phyloP scores from a whole-genome alignment of 1,139 yeast species.

The Yamadazyma diospyri region DNA sequence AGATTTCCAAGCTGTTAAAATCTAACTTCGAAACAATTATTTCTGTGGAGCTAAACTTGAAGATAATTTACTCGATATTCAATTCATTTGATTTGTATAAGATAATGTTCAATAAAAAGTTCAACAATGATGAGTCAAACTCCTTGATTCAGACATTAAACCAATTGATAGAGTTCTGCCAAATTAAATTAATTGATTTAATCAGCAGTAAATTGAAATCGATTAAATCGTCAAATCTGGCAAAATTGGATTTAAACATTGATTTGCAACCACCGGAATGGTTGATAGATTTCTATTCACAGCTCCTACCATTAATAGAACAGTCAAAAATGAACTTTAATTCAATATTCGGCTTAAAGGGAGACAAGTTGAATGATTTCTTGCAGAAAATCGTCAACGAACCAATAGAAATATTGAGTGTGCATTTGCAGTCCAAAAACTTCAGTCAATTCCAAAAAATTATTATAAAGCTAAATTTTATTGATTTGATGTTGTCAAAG shows the following conservation, averaged over 20 bases:
- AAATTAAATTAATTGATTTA: slow-evolving; percentile 39
- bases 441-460: slow-evolving; percentile 30
- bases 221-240: slow-evolving; percentile 36
- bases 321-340: slow-evolving; percentile 26
- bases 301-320: slow-evolving; percentile 49
- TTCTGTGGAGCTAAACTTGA: slow-evolving; percentile 58
- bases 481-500: slow-evolving; percentile 57
- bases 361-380: slow-evolving; percentile 30
- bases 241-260: slow-evolving; percentile 39
- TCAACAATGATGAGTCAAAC: slow-evolving; percentile 16
- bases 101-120: slow-evolving; percentile 60
- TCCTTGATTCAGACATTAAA: slow-evolving; percentile 23
- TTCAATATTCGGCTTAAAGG: slow-evolving; percentile 37
- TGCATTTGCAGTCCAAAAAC: slow-evolving; percentile 29
- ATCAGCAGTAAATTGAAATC: slow-evolving; percentile 41
- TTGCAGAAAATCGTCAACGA: slow-evolving; percentile 39
- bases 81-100: slow-evolving; percentile 65
- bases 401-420: slow-evolving; percentile 45
- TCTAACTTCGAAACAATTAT: slow-evolving; percentile 64
- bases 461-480: slow-evolving; percentile 54
- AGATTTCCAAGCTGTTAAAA: slow-evolving; percentile 38
- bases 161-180: slow-evolving; percentile 27
- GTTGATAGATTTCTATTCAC: slow-evolving; percentile 56
- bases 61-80: slow-evolving; percentile 54
- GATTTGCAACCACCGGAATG: slow-evolving; percentile 72